These are phyloP conservation scores for Phytophthora gonapodyides DNA, from an alignment of 352 stramenopile genomes.

Conservation along the genomic window DNA sequence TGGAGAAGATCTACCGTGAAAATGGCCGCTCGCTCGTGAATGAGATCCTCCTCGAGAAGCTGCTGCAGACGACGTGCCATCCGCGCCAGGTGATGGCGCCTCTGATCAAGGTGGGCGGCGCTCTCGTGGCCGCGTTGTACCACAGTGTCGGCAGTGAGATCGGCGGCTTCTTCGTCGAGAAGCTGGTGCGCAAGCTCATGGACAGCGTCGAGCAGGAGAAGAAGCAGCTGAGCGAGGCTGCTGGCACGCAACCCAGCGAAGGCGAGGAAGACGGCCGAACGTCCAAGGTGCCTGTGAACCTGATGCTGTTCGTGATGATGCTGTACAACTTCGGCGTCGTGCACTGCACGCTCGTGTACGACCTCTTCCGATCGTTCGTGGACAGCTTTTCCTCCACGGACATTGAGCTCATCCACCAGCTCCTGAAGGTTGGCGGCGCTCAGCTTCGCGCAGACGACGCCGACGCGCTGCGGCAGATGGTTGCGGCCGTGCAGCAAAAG, in stretches of 20 bases:
- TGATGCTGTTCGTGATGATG: constrained; percentile 88
- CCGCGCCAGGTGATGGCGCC: constrained; percentile 75
- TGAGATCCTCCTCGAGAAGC: constrained; percentile 68
- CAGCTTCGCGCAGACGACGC: constrained; percentile 87
- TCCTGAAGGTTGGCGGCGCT: constrained; percentile 81
- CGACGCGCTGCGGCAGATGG: constrained; percentile 85
- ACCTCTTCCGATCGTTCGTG: constrained; percentile 86
- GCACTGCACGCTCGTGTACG: constrained; percentile 91
- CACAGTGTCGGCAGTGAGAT: constrained; percentile 81
- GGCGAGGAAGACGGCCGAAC: constrained; percentile 39
- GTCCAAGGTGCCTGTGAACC: constrained; percentile 77
- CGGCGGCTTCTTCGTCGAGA: constrained; percentile 84
- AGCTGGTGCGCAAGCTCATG: constrained; percentile 64
- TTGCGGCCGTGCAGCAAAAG: constrained; percentile 83
- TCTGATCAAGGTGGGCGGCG: constrained; percentile 75
- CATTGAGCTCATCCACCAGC: constrained; percentile 87
- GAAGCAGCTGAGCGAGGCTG: constrained; percentile 22
- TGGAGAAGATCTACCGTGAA: constrained; percentile 83
- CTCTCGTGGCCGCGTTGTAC: constrained; percentile 73
- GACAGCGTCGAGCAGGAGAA: constrained; percentile 50
- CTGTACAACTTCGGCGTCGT: constrained; percentile 92
- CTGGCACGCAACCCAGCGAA: constrained; percentile 5
- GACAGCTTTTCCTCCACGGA: constrained; percentile 73
- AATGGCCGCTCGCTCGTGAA: constrained; percentile 76
- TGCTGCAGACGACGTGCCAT: constrained; percentile 67